These are phyloP conservation scores for Fomitopsis palustris DNA, from an alignment of 1,284 basidiomycete genomes.

Conservation along the genomic window DNA sequence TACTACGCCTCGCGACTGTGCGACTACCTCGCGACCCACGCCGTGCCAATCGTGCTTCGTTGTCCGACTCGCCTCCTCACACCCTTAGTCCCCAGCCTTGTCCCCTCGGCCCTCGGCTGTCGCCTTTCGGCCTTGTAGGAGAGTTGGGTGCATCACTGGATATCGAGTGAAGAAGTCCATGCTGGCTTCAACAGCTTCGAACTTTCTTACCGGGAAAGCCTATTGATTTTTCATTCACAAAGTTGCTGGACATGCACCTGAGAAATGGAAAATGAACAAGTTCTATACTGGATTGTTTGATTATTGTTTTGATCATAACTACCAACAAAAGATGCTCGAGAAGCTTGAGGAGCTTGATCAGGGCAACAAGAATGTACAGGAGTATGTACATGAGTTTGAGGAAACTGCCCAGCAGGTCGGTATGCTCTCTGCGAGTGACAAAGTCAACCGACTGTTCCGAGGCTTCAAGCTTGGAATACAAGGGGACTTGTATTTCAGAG, in stretches of 20 bases:
- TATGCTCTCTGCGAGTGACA: conserved; percentile 23
- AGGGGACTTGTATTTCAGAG: conserved; percentile 24
- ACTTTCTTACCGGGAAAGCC: conserved; percentile 32
- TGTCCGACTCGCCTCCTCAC: too few relatives aligned
- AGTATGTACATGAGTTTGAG: conserved; percentile 30
- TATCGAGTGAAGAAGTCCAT: not conserved
- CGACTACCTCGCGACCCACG: too few relatives aligned
- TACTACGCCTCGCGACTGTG: too few relatives aligned
- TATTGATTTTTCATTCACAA: conserved; percentile 36
- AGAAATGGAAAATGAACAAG: conserved; percentile 15
- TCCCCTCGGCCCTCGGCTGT: too few relatives aligned
- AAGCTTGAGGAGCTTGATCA: conserved; percentile 16
- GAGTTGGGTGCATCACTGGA: too few relatives aligned
- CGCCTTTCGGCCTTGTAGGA: too few relatives aligned
- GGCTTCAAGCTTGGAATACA: conserved; percentile 28
- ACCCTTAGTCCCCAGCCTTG: too few relatives aligned
- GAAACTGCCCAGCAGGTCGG: conserved; percentile 31
- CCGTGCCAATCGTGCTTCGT: too few relatives aligned
- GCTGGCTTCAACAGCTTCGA: not conserved
- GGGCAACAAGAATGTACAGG: conserved; percentile 9
- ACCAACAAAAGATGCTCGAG: conserved; percentile 17
- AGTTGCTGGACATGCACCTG: conserved; percentile 18
- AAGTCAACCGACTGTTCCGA: conserved; percentile 32
- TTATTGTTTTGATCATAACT: conserved; percentile 41
- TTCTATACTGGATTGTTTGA: conserved; percentile 39